Conservation (phyloP, 805 yeast genomes). For the Yamadazyma philogaea region DNA sequence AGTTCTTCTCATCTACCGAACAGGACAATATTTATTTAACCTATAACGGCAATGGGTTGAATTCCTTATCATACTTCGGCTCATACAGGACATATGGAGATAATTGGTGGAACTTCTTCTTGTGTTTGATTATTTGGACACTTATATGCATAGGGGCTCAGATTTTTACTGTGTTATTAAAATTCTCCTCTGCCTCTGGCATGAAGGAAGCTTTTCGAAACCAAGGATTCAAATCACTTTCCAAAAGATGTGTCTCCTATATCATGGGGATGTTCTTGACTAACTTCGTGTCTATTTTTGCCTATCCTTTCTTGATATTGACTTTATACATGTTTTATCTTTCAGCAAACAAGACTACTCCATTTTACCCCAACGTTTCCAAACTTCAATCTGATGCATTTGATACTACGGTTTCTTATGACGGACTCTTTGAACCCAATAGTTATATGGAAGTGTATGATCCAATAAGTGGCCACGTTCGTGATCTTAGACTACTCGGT, state of each 20-base stretch:
- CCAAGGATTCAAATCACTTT: background rate
- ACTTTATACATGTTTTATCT: constrained; percentile 31
- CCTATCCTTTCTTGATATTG: constrained; percentile 43
- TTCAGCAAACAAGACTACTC: constrained; percentile 8
- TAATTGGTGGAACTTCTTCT: constrained; percentile 46
- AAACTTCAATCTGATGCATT: constrained; percentile 23
- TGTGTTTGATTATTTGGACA: constrained; percentile 29
- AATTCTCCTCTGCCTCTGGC: constrained; percentile 7
- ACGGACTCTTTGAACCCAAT: constrained; percentile 18
- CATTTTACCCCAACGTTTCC: constrained; percentile 14
- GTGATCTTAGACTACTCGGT: background rate
- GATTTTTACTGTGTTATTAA: constrained; percentile 21
- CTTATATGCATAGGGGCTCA: constrained; percentile 21
- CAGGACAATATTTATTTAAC: constrained; percentile 43
- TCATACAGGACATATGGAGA: constrained; percentile 21
- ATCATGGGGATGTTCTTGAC: constrained; percentile 33
- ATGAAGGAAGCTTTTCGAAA: background rate
- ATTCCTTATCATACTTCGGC: constrained; percentile 31
- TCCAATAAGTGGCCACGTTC: background rate
- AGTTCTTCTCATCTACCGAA: constrained; percentile 10
- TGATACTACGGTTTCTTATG: constrained; percentile 23
- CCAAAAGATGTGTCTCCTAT: constrained; percentile 12
- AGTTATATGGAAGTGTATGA: constrained; percentile 3
- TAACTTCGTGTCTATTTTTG: constrained; percentile 33
- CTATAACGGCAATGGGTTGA: constrained; percentile 39